phyloP scores from a whole-genome alignment of 768 basidiomycete species.

The Tylopilus cervinicoccineus region DNA sequence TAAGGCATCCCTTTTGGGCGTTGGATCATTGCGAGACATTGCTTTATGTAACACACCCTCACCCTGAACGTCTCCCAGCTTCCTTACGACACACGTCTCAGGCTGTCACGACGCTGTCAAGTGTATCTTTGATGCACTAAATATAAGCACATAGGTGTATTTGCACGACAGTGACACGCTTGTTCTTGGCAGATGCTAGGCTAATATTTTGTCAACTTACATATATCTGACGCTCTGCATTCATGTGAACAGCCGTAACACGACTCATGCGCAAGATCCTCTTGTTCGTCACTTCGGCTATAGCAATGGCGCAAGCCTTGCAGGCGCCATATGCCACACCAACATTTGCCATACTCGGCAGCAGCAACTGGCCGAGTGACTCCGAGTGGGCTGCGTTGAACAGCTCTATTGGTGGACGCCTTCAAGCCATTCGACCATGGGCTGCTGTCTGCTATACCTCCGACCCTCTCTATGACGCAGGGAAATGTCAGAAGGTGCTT shows the following conservation, averaged over 20 bases:
- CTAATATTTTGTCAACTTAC: no score
- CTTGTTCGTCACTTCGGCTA: background rate
- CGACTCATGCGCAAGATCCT: conserved; percentile 1
- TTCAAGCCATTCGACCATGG: conserved; percentile 19
- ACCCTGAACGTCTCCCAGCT: no score
- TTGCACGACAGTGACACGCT: no score
- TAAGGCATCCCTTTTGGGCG: no score
- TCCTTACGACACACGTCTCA: no score
- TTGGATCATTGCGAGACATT: no score
- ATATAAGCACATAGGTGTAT: no score
- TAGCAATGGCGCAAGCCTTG: background rate
- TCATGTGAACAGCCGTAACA: background rate
- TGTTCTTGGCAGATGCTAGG: no score
- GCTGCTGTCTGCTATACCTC: conserved; percentile 20
- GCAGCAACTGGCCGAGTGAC: conserved; percentile 8
- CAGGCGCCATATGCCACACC: conserved; percentile 10
- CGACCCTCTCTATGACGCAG: conserved; percentile 15
- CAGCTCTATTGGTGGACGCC: conserved; percentile 11
- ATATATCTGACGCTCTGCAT: no score
- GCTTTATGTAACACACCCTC: no score
- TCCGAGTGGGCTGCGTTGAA: conserved; percentile 15
- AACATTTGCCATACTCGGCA: conserved; percentile 2
- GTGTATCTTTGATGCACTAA: no score
- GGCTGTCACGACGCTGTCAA: no score
- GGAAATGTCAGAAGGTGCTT: conserved; percentile 13